Base-by-base conservation (phyloP, 169 alveolate species). In the Eimeria falciformis region DNA sequence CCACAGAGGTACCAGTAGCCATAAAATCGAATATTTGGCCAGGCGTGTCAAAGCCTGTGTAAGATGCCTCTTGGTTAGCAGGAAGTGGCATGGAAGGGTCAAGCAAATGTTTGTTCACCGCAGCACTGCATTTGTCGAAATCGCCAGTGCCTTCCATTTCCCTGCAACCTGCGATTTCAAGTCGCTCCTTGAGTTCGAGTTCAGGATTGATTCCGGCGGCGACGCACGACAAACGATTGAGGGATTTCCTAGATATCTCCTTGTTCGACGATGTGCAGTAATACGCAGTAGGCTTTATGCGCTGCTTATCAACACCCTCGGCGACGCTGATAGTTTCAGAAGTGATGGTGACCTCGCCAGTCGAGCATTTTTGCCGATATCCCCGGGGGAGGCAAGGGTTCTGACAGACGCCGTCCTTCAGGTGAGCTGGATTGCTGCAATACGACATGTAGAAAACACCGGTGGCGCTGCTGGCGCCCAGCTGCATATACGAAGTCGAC, bases 401-500 rank as follows among this genome's bases (percentile, higher is more conserved):
- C 25, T 21, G 79, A 25, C 91, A 83, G 43, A 83, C 25, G 5
- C 79, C 79, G 45, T 56, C 45, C 47, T 25, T 12, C 37, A 83
- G 79, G 66, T 62, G 9, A 33, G 21, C 66, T 5, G 56, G 65
- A 21, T 83, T 62, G 21, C 81, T 33, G 45, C 91, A 83, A 12
- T 43, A 69, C 47, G 46, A 29, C 65, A 58, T 83, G 66, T 53
- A 43, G 65, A 83, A 83, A 46, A 62, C 45, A 1, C 91, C 91
- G 33, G 78, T 83, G n/a, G 91, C 91, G 47, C 91, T 83, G 55
- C 47, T 43, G 81, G 91, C 77, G n/a, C 91, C 91, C 12, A 83
- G 65, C 25, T 83, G 91, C 91, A 83, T 83, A 45, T 25, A 83
- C 47, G 91, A 83, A 66, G 68, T 69, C n/a, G 91, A 69, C 25